These are phyloP conservation scores for Saccharomycopsis crataegensis DNA, from an alignment of 1,139 yeast genomes.

Conservation along the genomic window DNA sequence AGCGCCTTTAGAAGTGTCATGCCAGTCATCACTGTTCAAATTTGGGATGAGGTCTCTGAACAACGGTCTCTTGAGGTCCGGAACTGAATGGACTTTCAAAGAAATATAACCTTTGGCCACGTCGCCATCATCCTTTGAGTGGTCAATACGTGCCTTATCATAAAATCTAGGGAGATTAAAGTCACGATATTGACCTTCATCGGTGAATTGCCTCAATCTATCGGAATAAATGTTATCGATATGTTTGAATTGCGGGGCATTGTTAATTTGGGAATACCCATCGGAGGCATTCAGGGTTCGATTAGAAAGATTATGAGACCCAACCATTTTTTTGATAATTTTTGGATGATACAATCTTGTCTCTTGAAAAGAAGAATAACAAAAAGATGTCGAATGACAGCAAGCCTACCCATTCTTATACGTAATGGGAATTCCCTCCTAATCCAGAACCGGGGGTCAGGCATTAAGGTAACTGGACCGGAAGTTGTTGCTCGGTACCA, in stretches of 20 bases:
- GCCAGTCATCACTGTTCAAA: slow-evolving; percentile 43
- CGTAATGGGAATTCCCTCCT: too few relatives aligned
- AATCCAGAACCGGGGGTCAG: too few relatives aligned
- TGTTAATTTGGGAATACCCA: slow-evolving; percentile 37
- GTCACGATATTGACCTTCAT: slow-evolving; percentile 62
- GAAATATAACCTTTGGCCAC: slow-evolving; percentile 35
- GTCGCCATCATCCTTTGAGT: slow-evolving; percentile 25
- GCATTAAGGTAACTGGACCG: too few relatives aligned
- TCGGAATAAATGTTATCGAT: slow-evolving; percentile 71
- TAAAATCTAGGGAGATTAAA: slow-evolving; percentile 81
- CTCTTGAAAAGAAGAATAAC: neutral
- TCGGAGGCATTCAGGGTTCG: neutral
- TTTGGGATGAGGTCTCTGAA: slow-evolving; percentile 60
- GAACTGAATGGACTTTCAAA: slow-evolving; percentile 57
- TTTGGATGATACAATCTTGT: too few relatives aligned
- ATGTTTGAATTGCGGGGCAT: slow-evolving; percentile 75
- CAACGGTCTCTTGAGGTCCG: slow-evolving; percentile 64
- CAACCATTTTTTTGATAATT: neutral
- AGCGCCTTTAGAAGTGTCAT: slow-evolving; percentile 58
- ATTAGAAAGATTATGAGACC: too few relatives aligned
- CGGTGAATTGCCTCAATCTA: slow-evolving; percentile 75
- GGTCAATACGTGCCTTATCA: slow-evolving; percentile 48
- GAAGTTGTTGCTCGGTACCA: too few relatives aligned
- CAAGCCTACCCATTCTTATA: too few relatives aligned
- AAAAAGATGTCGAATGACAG: too few relatives aligned